A percentile compares a stretch with the other conserved stretches of the same genome.
phyloP scores from a whole-genome alignment of 2,329 filamentous ascomycete genomes.

The Scedosporium apiospermum region DNA sequence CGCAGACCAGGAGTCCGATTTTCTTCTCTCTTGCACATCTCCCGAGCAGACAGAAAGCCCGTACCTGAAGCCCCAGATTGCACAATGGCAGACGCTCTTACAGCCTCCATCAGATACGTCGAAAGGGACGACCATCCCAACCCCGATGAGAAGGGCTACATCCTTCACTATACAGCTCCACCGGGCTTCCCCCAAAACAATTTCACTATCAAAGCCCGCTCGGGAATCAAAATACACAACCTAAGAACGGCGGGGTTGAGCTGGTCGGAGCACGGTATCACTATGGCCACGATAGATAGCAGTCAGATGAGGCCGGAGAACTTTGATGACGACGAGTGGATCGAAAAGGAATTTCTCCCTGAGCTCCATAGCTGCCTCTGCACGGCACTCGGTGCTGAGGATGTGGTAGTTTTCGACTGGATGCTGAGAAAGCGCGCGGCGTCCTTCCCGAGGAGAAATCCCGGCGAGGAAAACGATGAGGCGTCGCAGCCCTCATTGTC shows the following conservation, averaged over 20 bases:
- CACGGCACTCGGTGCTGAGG: constrained; percentile 9
- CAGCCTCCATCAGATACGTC: constrained; percentile 9
- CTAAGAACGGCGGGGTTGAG: constrained; percentile 9
- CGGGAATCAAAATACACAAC: constrained; percentile 9
- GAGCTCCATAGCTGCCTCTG: constrained; percentile 9
- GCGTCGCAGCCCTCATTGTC: not conserved
- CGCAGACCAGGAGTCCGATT: too few species aligned
- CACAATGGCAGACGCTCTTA: not conserved
- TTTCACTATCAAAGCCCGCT: not conserved
- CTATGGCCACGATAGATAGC: constrained; percentile 7
- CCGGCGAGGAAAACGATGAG: not conserved
- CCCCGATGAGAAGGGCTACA: constrained; percentile 12
- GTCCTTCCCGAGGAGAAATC: not conserved
- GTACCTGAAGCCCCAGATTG: too few species aligned
- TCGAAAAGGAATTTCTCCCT: constrained; percentile 10
- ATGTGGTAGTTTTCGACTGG: constrained; percentile 9
- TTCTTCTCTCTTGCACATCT: not conserved
- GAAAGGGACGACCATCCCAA: constrained; percentile 6
- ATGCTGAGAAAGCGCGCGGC: not conserved
- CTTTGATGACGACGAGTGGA: constrained; percentile 11
- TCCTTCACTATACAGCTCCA: constrained; percentile 12
- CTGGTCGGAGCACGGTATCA: constrained; percentile 10
- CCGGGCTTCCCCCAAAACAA: constrained; percentile 8
- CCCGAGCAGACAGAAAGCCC: not conserved
- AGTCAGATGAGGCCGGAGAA: constrained; percentile 1